phyloP scores from a whole-genome alignment of 306 rosid genomes.

The Oemleria cerasiformis region DNA sequence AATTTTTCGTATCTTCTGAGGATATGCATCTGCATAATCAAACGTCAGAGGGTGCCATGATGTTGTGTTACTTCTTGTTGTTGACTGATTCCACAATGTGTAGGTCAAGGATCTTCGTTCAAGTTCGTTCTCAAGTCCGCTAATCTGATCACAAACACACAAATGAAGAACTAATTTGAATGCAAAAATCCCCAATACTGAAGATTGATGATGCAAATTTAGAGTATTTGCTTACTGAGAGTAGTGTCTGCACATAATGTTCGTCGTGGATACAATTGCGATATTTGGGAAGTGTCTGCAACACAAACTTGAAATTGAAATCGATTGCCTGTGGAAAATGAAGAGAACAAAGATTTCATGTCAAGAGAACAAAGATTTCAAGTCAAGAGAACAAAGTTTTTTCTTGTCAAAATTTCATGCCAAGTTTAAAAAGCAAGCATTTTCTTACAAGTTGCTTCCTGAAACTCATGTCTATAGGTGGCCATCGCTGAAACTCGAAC shows the following conservation, averaged over 20 bases:
- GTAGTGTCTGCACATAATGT: conserved; percentile 19
- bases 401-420: not conserved
- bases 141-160: conserved; percentile 20
- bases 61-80: conserved; percentile 10
- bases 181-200: not conserved
- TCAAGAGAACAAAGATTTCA: too few species aligned
- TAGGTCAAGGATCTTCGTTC: conserved; percentile 36
- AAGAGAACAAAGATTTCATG: too few species aligned
- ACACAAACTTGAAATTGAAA: not conserved
- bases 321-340: not conserved
- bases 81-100: conserved; percentile 29
- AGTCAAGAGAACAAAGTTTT: not conserved
- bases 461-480: not conserved
- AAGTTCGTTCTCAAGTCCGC: conserved; percentile 23
- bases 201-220: not conserved
- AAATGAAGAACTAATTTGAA: not conserved
- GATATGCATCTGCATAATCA: conserved; percentile 22
- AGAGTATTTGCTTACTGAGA: conserved; percentile 1
- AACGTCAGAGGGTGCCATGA: conserved; percentile 38
- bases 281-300: not conserved
- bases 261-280: conserved; percentile 14
- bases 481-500: conserved; percentile 27
- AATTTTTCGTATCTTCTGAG: conserved; percentile 20
- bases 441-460: conserved; percentile 20
- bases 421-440: not conserved